These are phyloP conservation scores for Nannochloropsis gaditana DNA, from an alignment of 108 stramenopile genomes.

Conservation along the genomic window DNA sequence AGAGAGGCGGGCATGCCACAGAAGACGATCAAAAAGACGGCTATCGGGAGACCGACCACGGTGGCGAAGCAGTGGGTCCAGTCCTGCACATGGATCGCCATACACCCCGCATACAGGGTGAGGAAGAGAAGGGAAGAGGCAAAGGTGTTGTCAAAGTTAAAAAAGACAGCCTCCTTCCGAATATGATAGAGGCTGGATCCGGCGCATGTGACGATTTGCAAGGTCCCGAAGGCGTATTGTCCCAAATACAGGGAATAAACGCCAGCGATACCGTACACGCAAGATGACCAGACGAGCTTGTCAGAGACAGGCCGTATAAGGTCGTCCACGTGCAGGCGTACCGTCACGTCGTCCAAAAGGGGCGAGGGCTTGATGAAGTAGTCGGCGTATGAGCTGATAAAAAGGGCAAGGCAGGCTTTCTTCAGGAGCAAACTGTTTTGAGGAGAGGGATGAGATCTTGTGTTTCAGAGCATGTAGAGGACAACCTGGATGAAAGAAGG, in stretches of 20 bases:
- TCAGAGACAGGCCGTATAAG: slow-evolving; percentile 27
- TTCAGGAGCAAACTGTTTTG: slow-evolving; percentile 5
- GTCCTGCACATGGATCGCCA: slow-evolving; percentile 21
- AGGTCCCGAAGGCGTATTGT: slow-evolving; percentile 33
- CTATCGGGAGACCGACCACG: slow-evolving; percentile 23
- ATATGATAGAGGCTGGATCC: slow-evolving; percentile 44
- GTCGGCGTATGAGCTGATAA: neutral
- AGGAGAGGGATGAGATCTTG: neutral
- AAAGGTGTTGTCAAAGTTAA: slow-evolving; percentile 45
- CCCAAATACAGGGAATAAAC: neutral
- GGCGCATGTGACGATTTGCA: slow-evolving; percentile 28
- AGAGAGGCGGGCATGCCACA: slow-evolving; percentile 43
- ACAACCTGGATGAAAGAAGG: no score
- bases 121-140: slow-evolving; percentile 33
- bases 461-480: no score
- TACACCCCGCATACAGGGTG: slow-evolving; percentile 27
- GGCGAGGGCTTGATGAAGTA: neutral
- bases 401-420: slow-evolving; percentile 8
- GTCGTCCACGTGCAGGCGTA: slow-evolving; percentile 21
- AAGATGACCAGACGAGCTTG: slow-evolving; percentile 45
- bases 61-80: slow-evolving; percentile 31
- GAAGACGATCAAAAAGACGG: slow-evolving; percentile 32
- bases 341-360: neutral
- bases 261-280: slow-evolving; percentile 33
- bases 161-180: slow-evolving; percentile 34